Base-by-base conservation (phyloP, 192 early-diverging fungal species). In the Phycomyces blakesleeanus region DNA sequence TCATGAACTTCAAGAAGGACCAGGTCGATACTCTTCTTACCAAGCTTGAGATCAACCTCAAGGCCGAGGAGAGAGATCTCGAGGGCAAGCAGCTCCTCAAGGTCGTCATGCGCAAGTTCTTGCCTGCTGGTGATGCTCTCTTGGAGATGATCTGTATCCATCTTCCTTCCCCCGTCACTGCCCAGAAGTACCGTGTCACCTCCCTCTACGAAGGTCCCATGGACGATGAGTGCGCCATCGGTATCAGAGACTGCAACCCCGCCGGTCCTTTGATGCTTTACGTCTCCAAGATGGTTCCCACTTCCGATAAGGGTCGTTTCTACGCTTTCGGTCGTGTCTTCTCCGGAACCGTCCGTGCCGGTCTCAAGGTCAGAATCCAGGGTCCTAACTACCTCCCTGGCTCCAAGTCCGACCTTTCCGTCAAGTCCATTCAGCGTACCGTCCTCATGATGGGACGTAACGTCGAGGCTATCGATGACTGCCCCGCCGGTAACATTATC, bases 121-220 rank as follows among this genome's bases (percentile, higher is more conserved):
- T 98, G 77, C 94, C 94, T 61, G 94, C 93, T 78, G 91, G 90
- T 77, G 93, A 96, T 75, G 93, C 94, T 74, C 87, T 98, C 59
- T 86, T 98, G 75, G 96, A 98, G 80, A 96, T 98, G 96, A 96
- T 97, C 82, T 89, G 89, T 78, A 95, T 96, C 79, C 93, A 98
- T 78, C 87, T 98, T 72, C 94, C 96, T 62, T 96, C 96, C 63
- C 96, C 96, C 65, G 74, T 85, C 59, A 89, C 89, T 66, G 93
- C 93, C 66, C 94, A 96, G 79, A 77, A 76, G 72, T 96, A 96
- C 89, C 91, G 94, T 79, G 83, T 85, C 69, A 91, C 88, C 69
- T 89, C 83, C 76, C 84, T 98, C 78, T 98, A 96, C 85, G 93
- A 96, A 82, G 96, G 96, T 76, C 93, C 93, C 61, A 60, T 77